Percentiles rank a stretch among this genome's conserved stretches.
These are phyloP conservation scores for Ascochyta pisi DNA, from an alignment of 2,329 filamentous ascomycete genomes.

Conservation along the genomic window DNA sequence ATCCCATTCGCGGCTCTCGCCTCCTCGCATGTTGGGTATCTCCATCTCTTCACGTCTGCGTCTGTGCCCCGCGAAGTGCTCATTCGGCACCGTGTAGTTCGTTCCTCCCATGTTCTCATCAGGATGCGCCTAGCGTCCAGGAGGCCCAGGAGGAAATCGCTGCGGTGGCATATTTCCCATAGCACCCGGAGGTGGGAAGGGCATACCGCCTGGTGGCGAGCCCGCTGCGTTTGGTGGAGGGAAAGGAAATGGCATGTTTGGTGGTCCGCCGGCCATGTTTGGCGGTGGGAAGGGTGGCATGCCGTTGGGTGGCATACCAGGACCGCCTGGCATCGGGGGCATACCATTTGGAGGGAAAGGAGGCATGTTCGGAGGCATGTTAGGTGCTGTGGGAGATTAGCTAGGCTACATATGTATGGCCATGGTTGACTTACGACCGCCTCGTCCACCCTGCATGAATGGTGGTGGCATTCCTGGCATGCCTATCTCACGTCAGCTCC, in stretches of 20 bases:
- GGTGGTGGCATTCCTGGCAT: constrained; percentile 50
- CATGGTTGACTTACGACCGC: constrained; percentile 43
- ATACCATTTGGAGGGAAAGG: constrained; percentile 44
- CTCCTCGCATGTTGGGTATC: constrained; percentile 26
- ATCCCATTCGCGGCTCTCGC: constrained; percentile 5
- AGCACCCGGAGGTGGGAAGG: constrained; percentile 48
- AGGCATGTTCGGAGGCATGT: constrained; percentile 43
- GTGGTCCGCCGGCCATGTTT: constrained; percentile 32
- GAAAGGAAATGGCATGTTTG: constrained; percentile 40
- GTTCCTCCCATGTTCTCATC: constrained; percentile 15
- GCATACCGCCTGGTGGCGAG: constrained; percentile 45
- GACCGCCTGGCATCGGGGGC: constrained; percentile 41
- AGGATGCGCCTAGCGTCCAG: constrained; percentile 33
- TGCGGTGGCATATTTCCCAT: constrained; percentile 41
- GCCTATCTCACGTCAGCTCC: constrained; percentile 26
- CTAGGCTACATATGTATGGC: background rate
- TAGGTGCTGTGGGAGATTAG: constrained; percentile 22
- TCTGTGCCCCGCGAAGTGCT: constrained; percentile 11
- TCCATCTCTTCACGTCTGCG: constrained; percentile 22
- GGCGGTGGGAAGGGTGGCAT: constrained; percentile 52
- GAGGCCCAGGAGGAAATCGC: constrained; percentile 36
- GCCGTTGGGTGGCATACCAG: constrained; percentile 34
- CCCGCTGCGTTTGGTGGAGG: constrained; percentile 33
- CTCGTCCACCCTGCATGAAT: constrained; percentile 49
- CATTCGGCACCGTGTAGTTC: constrained; percentile 7